A percentile compares a stretch with the other conserved stretches of the same genome.
These are phyloP conservation scores for Wolfiporia cocos DNA, from an alignment of 1,284 basidiomycete species.

Conservation along the genomic window DNA sequence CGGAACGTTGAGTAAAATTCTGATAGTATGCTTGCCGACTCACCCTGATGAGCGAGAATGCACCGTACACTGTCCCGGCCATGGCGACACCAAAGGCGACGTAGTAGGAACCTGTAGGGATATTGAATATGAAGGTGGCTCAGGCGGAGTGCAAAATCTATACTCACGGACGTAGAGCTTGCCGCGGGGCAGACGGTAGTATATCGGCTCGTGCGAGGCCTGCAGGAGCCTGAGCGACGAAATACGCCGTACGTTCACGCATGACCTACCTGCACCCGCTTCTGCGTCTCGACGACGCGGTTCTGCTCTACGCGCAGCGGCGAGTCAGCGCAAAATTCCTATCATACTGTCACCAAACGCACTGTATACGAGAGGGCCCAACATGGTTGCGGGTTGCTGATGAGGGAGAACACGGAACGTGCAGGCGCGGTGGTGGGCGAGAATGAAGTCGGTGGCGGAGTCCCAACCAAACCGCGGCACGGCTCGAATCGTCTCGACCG, in stretches of 20 bases:
- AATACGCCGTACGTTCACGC: background rate
- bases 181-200: constrained; percentile 40
- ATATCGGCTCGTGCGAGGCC: constrained; percentile 36
- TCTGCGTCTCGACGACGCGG: constrained; percentile 58
- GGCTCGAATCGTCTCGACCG: constrained; percentile 22
- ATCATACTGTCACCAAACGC: constrained; percentile 10
- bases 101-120: constrained; percentile 44
- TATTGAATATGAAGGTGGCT: constrained; percentile 5
- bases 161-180: constrained; percentile 41
- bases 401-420: constrained; percentile 10
- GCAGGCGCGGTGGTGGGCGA: constrained; percentile 11
- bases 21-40: constrained; percentile 12
- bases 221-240: constrained; percentile 13
- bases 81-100: constrained; percentile 49
- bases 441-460: constrained; percentile 19
- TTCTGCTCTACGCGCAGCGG: constrained; percentile 47
- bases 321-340: background rate
- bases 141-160: background rate
- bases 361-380: constrained; percentile 51
- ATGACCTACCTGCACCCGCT: constrained; percentile 50
- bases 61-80: constrained; percentile 42
- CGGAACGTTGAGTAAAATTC: background rate
- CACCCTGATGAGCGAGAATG: constrained; percentile 47
- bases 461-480: constrained; percentile 20
- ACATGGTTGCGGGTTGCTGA: constrained; percentile 33